phyloP scores from a whole-genome alignment of 495 filamentous ascomycete genomes.

The Penicillium argentinense region DNA sequence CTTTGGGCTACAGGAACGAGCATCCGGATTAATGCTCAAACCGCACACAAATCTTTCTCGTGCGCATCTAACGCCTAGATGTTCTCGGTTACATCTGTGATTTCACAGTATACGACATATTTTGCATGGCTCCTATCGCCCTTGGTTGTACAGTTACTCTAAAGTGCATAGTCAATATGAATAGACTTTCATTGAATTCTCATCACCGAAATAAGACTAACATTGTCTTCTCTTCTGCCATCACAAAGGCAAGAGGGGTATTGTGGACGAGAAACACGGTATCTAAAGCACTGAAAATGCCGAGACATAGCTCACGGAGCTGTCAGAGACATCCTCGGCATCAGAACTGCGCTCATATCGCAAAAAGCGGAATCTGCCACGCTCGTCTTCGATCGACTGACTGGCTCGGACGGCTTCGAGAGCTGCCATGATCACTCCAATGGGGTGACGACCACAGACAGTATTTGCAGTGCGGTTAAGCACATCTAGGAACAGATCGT shows the following conservation, averaged over 20 bases:
- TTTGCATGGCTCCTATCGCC: not conserved
- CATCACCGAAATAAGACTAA: not conserved
- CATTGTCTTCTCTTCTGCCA: not conserved
- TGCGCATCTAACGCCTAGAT: not conserved
- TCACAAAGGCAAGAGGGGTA: not conserved
- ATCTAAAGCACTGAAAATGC: slow-evolving; percentile 42
- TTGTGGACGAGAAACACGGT: not conserved
- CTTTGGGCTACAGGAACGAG: slow-evolving; percentile 12
- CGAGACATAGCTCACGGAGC: slow-evolving; percentile 88
- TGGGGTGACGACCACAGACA: slow-evolving; percentile 93
- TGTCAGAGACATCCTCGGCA: slow-evolving; percentile 67
- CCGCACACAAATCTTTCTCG: not conserved
- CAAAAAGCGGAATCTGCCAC: slow-evolving; percentile 76
- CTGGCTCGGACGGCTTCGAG: slow-evolving; percentile 57
- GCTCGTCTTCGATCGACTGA: slow-evolving; percentile 34
- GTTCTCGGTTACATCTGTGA: no score
- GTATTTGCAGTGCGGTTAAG: slow-evolving; percentile 80
- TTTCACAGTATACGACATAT: no score
- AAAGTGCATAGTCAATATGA: not conserved
- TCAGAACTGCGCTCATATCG: slow-evolving; percentile 89
- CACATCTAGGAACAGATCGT: slow-evolving; percentile 65
- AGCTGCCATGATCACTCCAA: slow-evolving; percentile 89
- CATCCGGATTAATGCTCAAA: not conserved
- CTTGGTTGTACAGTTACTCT: not conserved
- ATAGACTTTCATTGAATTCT: not conserved